A percentile compares a stretch with the other conserved stretches of the same genome.
Conservation (phyloP, 1,139 yeast species). For the Nakaseomyces kungkrabaensis region DNA sequence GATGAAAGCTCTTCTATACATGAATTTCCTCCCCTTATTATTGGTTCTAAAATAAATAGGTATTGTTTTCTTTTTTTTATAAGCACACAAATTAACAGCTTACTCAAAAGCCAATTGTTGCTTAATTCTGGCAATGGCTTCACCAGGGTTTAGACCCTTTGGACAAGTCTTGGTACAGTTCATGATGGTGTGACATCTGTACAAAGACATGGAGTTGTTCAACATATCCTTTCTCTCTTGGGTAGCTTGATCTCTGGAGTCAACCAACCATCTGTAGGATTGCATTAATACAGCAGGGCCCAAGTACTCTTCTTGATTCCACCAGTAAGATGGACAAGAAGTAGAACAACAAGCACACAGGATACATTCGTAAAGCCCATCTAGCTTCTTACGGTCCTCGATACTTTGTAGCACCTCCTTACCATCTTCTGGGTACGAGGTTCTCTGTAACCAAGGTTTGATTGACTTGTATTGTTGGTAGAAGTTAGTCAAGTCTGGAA, state of each 20-base stretch:
- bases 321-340: constrained; percentile 98
- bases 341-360: constrained; percentile 98
- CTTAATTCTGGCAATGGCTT: constrained; percentile 94
- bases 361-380: constrained; percentile 94
- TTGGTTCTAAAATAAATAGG: neutral
- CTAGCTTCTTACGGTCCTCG: constrained; percentile 91
- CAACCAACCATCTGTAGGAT: constrained; percentile 98
- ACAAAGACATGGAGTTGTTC: constrained; percentile 93
- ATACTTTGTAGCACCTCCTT: constrained; percentile 86
- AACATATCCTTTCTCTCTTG: constrained; percentile 75
- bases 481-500: constrained; percentile 94
- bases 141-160: constrained; percentile 97
- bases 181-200: constrained; percentile 98
- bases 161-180: constrained; percentile 98
- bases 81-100: neutral
- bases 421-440: constrained; percentile 74
- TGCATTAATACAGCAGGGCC: constrained; percentile 99
- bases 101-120: constrained; percentile 58
- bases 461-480: constrained; percentile 98
- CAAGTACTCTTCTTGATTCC: constrained; percentile 98
- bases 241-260: constrained; percentile 90
- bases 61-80: neutral
- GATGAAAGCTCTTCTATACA: no score
- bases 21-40: no score
- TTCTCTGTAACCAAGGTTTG: constrained; percentile 91